Evolutionary conservation across 805 yeast genomes (phyloP), one percentile per base, ranked within the genome.

Genomic region (Torulaspora franciscae): DNA sequence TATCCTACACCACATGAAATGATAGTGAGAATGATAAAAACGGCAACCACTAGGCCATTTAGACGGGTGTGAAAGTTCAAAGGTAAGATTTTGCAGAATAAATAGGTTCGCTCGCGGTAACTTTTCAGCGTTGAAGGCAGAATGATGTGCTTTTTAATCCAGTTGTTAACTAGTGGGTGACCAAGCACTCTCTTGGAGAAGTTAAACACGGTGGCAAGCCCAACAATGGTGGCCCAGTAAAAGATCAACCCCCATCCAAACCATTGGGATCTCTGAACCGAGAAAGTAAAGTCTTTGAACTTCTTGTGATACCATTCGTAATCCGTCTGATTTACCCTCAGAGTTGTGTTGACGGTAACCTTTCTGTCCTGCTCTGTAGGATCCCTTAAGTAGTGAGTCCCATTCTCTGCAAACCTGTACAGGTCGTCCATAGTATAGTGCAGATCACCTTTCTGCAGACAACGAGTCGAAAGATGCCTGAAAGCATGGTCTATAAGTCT

Each of bases 171-270:
- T 11, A 56, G 35, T 35, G 55, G 57, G n/a, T 46, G 49, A 19
- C 66, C 58, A n/a, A 64, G 34, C 28, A 59, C 47, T 35, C 48
- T 60, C 30, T 52, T 55, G 27, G 49, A 45, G 15, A 66, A 32
- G 45, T 68, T 67, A 40, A 54, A 42, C 1, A 68, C 7, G 1
- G 71, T 62, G 0, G 66, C 66, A 1, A 68, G 29, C 0, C 57
- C 34, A 22, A 73, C 40, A 11, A 73, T 50, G 5, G 62, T 55
- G 0, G 57, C 58, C 76, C 76, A 73, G 45, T 60, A 72, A 45
- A 69, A 69, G 22, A 71, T 59, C 30, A 61, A 55, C n/a, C 75
- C 77, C 76, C 76, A 73, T 8, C 73, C 75, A 41, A 65, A 66
- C 56, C 71, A 64, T 47, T 67, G 72, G 14, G 73, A 67, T 38